A percentile compares a stretch with the other conserved stretches of the same genome.
phyloP scores from a whole-genome alignment of 1,284 basidiomycete species.

The Cryptococcus sp. region DNA sequence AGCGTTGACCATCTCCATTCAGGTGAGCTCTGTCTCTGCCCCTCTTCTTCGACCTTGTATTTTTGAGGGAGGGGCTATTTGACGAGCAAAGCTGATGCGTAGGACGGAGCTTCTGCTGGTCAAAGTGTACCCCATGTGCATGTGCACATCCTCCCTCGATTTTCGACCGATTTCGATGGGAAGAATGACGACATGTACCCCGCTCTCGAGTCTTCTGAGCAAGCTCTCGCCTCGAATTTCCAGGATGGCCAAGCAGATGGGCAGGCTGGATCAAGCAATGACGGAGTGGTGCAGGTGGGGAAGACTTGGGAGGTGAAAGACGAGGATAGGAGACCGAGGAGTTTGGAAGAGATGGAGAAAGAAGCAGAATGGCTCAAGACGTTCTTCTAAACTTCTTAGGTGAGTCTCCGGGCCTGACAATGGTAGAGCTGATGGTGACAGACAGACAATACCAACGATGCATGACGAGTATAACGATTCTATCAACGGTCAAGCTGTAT shows the following conservation, averaged over 20 bases:
- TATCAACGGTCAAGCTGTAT: not conserved
- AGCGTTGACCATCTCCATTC: slow-evolving; percentile 72
- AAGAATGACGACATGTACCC: slow-evolving; percentile 74
- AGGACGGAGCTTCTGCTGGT: slow-evolving; percentile 81
- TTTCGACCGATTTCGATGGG: slow-evolving; percentile 53
- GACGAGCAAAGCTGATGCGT: slow-evolving; percentile 66
- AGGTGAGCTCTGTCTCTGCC: slow-evolving; percentile 51
- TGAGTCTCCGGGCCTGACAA: no score
- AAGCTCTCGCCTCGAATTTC: slow-evolving; percentile 43
- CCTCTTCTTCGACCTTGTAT: not conserved
- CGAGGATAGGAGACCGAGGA: slow-evolving; percentile 61
- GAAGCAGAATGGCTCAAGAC: slow-evolving; percentile 61
- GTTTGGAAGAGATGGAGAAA: slow-evolving; percentile 65
- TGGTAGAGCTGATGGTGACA: no score
- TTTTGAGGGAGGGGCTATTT: not conserved
- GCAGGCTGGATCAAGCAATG: not conserved
- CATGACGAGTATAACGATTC: no score
- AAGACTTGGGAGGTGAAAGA: slow-evolving; percentile 57
- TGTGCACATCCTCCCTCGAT: slow-evolving; percentile 79
- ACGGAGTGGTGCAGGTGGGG: not conserved
- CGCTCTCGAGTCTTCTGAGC: slow-evolving; percentile 63
- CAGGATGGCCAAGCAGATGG: slow-evolving; percentile 8
- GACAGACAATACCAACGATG: no score
- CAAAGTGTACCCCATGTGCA: slow-evolving; percentile 88
- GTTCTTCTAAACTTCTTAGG: not conserved